These are phyloP conservation scores for Monocercomonoides exilis DNA, from an alignment of 78 protist species.

Conservation along the genomic window DNA sequence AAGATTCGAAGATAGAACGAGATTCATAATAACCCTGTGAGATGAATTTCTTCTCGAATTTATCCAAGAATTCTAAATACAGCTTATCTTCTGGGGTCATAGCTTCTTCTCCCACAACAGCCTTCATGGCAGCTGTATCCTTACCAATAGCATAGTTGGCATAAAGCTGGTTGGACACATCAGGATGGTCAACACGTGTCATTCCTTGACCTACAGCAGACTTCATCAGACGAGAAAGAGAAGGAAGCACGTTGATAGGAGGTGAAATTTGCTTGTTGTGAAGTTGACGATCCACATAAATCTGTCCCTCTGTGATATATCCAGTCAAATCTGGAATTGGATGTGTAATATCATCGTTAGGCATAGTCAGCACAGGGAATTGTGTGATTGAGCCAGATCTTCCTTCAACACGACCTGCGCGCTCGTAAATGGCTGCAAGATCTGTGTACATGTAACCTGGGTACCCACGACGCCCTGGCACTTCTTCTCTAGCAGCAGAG, in stretches of 20 bases:
- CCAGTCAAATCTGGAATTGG: conserved; percentile 99
- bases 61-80: conserved; percentile 89
- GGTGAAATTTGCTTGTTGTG: conserved; percentile 93
- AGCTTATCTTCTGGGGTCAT: conserved; percentile 84
- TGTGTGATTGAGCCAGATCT: conserved; percentile 97
- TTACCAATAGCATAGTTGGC: conserved; percentile 98
- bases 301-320: conserved; percentile 99
- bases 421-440: conserved; percentile 95
- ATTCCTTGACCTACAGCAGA: conserved; percentile 86
- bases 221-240: conserved; percentile 99
- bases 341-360: conserved; percentile 89
- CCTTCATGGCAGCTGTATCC: conserved; percentile 95
- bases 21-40: conserved; percentile 77
- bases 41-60: conserved; percentile 90
- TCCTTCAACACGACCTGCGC: conserved; percentile 98
- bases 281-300: conserved; percentile 93
- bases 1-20: conserved; percentile 78
- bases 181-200: conserved; percentile 94
- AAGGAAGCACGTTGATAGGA: conserved; percentile 97
- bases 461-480: conserved; percentile 97
- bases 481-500: conserved; percentile 73
- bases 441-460: conserved; percentile 99
- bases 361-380: conserved; percentile 93
- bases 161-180: conserved; percentile 96
- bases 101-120: conserved; percentile 99